Evolutionary conservation across 352 stramenopile genomes (phyloP), one percentile per base, ranked within the genome.

Genomic region (Pythium insidiosum): DNA sequence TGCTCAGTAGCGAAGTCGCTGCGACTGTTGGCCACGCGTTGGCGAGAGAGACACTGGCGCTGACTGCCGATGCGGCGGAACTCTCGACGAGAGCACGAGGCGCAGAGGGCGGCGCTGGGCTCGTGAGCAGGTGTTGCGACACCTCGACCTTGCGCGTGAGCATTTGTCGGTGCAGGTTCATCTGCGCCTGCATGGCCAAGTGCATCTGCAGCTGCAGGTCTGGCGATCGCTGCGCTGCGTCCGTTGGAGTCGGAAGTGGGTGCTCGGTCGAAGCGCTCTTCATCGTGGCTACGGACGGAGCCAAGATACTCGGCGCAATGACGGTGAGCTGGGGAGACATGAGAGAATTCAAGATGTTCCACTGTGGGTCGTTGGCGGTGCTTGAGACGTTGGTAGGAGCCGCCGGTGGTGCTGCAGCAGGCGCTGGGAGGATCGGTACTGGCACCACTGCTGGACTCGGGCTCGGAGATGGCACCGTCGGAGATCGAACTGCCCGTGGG

Each of bases 81-180:
- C n/a, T n/a, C n/a, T n/a, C n/a, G n/a, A n/a, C n/a, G n/a, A n/a
- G n/a, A n/a, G n/a, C n/a, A n/a, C n/a, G n/a, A n/a, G n/a, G n/a
- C n/a, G n/a, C n/a, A n/a, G n/a, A n/a, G 9, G 28, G 28, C 15
- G 28, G 28, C 9, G 9, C 15, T 9, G 28, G 15, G 9, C 9
- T 13, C 9, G 28, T 13, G 28, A 33, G 28, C 28, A 33, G 15
- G n/a, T n/a, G n/a, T 15, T 33, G 28, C 9, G 80, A 84, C 18
- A 90, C 77, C 33, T 84, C 75, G 23, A 90, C 80, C 42, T 93
- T 93, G 44, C 80, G 80, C 40, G 65, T 85, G 18, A 93, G 69
- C 80, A 93, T 93, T 45, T 93, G 77, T 2, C 78, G 80, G 47
- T 93, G 80, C 29, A 94, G 51, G 36, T 87, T 88, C 81, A 94